Evolutionary conservation across 164 flowering plant species (phyloP).

Genomic region (Warburgia ugandensis): DNA sequence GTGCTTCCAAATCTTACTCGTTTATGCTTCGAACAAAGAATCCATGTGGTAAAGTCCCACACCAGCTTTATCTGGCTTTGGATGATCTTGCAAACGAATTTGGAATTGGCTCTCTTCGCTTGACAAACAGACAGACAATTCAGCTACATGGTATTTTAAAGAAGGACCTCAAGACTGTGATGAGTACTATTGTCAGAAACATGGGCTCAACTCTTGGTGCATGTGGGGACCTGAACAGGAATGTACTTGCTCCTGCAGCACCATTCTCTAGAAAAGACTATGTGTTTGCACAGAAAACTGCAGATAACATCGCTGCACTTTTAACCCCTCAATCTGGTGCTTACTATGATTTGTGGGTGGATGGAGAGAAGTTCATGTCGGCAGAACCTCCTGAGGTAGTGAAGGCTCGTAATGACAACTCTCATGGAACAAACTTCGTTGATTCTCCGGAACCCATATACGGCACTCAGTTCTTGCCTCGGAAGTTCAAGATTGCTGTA

Average conservation of each 20-base stretch:
- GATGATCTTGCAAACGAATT: slow-evolving; percentile 93
- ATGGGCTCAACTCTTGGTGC: slow-evolving; percentile 99
- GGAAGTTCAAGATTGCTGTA: slow-evolving; percentile 96
- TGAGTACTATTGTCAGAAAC: slow-evolving; percentile 69
- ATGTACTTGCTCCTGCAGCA: slow-evolving; percentile 99
- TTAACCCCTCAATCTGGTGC: slow-evolving; percentile 93
- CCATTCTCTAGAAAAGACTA: slow-evolving; percentile 78
- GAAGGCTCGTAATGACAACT: slow-evolving; percentile 87
- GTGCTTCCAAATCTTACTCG: slow-evolving; percentile 64
- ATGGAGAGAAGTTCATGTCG: slow-evolving; percentile 83
- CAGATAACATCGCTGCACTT: slow-evolving; percentile 91
- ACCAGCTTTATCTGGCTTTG: slow-evolving; percentile 85
- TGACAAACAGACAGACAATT: slow-evolving; percentile 96
- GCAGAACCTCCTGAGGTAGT: slow-evolving; percentile 91
- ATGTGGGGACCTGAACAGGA: slow-evolving; percentile 96
- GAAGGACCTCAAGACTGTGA: slow-evolving; percentile 86
- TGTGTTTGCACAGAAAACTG: slow-evolving; percentile 85
- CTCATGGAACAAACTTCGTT: slow-evolving; percentile 92
- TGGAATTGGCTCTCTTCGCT: slow-evolving; percentile 91
- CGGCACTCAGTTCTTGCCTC: slow-evolving; percentile 94
- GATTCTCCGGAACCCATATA: slow-evolving; percentile 97
- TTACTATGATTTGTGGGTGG: slow-evolving; percentile 97
- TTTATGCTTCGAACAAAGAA: slow-evolving; percentile 98
- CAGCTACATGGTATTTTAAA: slow-evolving; percentile 97
- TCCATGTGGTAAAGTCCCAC: slow-evolving; percentile 90